phyloP scores from a whole-genome alignment of 1,139 yeast genomes.

The Sugiyamaella castrensis region DNA sequence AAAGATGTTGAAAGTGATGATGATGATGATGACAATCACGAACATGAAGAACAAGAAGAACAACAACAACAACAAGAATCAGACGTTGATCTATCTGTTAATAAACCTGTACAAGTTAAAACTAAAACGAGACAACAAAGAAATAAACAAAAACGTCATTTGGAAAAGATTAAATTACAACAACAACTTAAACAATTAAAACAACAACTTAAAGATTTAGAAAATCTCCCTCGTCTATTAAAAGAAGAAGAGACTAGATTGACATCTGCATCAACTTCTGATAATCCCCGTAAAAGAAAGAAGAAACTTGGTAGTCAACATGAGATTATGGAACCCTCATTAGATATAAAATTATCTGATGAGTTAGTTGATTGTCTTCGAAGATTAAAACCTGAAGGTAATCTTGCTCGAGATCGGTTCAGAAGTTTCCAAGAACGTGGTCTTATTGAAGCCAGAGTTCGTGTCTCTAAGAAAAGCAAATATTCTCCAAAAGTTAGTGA shows the following conservation, averaged over 20 bases:
- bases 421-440: conserved; percentile 79
- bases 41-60: conserved; percentile 35
- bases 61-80: conserved; percentile 35
- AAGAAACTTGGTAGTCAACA: conserved; percentile 46
- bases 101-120: conserved; percentile 64
- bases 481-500: conserved; percentile 76
- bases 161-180: conserved; percentile 56
- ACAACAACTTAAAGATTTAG: conserved; percentile 52
- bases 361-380: conserved; percentile 85
- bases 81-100: conserved; percentile 52
- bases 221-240: conserved; percentile 37
- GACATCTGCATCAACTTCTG: conserved; percentile 16
- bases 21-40: conserved; percentile 44
- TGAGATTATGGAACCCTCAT: conserved; percentile 55
- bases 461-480: conserved; percentile 58
- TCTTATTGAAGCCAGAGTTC: conserved; percentile 78
- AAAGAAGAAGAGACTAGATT: conserved; percentile 26
- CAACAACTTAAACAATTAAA: conserved; percentile 59
- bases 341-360: conserved; percentile 86
- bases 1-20: conserved; percentile 50
- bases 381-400: conserved; percentile 87
- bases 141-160: conserved; percentile 65
- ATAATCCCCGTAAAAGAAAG: conserved; percentile 23
- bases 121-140: conserved; percentile 77
- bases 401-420: conserved; percentile 77